These are phyloP conservation scores for Arabis hirsuta DNA, from an alignment of 345 rosid genomes.

Conservation along the genomic window DNA sequence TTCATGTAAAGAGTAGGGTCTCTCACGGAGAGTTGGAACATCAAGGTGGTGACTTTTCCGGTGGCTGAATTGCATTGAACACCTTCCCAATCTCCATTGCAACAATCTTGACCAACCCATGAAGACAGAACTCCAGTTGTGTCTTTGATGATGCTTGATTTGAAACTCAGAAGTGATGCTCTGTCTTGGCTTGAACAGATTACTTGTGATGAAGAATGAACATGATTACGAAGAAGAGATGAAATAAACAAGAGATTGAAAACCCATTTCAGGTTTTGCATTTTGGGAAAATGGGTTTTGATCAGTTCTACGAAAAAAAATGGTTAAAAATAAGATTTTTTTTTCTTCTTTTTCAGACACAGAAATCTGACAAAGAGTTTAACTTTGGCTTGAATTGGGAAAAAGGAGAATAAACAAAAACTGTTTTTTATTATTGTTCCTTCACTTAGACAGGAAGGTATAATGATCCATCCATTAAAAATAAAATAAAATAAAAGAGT, in stretches of 20 bases:
- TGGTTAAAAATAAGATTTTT: slow-evolving; percentile 30
- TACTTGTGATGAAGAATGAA: slow-evolving; percentile 42
- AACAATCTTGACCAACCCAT: slow-evolving; percentile 80
- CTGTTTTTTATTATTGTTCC: slow-evolving; percentile 42
- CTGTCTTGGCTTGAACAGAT: slow-evolving; percentile 70
- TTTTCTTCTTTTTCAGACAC: slow-evolving; percentile 32
- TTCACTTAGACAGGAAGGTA: slow-evolving; percentile 79
- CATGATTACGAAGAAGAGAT: slow-evolving; percentile 36
- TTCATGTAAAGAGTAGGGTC: slow-evolving; percentile 66
- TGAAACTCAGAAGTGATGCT: slow-evolving; percentile 75
- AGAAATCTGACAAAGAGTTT: slow-evolving; percentile 40
- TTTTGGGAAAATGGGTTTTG: slow-evolving; percentile 65
- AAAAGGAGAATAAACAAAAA: slow-evolving; percentile 33
- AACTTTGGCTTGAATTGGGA: slow-evolving; percentile 44
- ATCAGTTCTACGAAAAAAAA: slow-evolving; percentile 44
- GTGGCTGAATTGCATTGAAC: slow-evolving; percentile 70
- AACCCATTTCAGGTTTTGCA: slow-evolving; percentile 70
- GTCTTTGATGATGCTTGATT: slow-evolving; percentile 68
- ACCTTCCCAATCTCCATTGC: slow-evolving; percentile 92
- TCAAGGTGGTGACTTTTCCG: slow-evolving; percentile 68
- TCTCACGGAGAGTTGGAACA: slow-evolving; percentile 53
- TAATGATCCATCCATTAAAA: slow-evolving; percentile 51
- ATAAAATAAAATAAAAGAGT: slow-evolving; percentile 29
- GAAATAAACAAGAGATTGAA: slow-evolving; percentile 51
- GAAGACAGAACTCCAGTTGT: slow-evolving; percentile 68